These are phyloP conservation scores for Mycena belliarum DNA, from an alignment of 768 basidiomycete genomes.

Conservation along the genomic window DNA sequence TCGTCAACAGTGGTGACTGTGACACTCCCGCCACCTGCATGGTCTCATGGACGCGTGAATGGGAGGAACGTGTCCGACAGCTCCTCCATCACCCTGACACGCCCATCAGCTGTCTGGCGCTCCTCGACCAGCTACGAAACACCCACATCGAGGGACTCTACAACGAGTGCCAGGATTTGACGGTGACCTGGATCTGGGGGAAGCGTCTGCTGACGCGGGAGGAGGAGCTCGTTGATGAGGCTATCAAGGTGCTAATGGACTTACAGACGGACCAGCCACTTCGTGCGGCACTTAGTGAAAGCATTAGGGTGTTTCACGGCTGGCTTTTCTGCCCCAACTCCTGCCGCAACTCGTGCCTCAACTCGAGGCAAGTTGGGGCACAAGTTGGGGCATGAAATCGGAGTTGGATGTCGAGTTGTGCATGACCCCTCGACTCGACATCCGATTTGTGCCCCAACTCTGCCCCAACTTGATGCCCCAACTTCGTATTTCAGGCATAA, in stretches of 20 bases:
- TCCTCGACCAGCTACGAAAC: slow-evolving; percentile 1
- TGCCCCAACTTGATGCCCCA: too few relatives aligned
- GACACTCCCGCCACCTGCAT: background rate
- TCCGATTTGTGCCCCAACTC: too few relatives aligned
- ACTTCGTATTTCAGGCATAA: too few relatives aligned
- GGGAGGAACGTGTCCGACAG: slow-evolving; percentile 3
- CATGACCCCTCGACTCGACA: too few relatives aligned
- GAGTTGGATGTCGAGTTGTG: too few relatives aligned
- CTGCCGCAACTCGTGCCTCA: too few relatives aligned
- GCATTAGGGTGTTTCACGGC: too few relatives aligned
- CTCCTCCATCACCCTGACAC: slow-evolving; percentile 11
- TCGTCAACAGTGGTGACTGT: background rate
- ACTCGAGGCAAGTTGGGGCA: too few relatives aligned
- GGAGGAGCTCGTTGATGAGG: background rate
- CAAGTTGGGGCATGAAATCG: too few relatives aligned
- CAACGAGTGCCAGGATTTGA: slow-evolving; percentile 5
- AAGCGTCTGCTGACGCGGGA: slow-evolving; percentile 3
- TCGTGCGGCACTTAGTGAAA: background rate
- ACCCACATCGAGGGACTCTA: background rate
- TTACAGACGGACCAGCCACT: background rate
- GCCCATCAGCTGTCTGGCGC: background rate
- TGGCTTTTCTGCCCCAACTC: too few relatives aligned
- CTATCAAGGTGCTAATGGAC: background rate
- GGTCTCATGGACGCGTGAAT: background rate
- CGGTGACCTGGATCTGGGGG: slow-evolving; percentile 10